Evolutionary conservation across 345 rosid species (phyloP).

Genomic region (Populus pruinosa): DNA sequence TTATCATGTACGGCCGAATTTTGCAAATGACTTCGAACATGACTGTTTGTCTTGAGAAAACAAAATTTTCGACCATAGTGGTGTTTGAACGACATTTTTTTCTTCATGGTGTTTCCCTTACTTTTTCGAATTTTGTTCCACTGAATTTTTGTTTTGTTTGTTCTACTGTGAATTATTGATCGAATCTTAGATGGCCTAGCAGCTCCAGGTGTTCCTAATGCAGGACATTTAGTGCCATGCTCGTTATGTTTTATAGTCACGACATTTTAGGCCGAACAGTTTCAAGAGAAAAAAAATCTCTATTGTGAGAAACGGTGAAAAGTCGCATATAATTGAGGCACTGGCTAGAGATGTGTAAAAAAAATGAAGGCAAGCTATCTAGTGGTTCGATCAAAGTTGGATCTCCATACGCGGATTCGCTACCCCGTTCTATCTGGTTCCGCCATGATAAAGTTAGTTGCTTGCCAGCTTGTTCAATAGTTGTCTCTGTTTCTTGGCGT

Average conservation of each 20-base stretch:
- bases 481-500: not conserved
- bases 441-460: not conserved
- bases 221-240: not conserved
- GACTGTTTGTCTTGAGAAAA: not conserved
- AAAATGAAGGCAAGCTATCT: not conserved
- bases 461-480: not conserved
- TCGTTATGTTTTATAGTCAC: not conserved
- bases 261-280: not conserved
- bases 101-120: not conserved
- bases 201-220: not conserved
- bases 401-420: not conserved
- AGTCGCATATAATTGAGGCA: not conserved
- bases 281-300: not conserved
- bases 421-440: not conserved
- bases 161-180: not conserved
- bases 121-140: not conserved
- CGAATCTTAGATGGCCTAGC: not conserved
- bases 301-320: not conserved
- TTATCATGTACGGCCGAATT: slow-evolving; percentile 4
- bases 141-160: not conserved
- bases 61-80: not conserved
- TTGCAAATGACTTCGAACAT: not conserved
- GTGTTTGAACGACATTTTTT: not conserved
- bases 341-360: not conserved
- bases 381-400: too few species aligned